phyloP scores from a whole-genome alignment of 768 basidiomycete genomes.

The Naganishia vaughanmartiniae region DNA sequence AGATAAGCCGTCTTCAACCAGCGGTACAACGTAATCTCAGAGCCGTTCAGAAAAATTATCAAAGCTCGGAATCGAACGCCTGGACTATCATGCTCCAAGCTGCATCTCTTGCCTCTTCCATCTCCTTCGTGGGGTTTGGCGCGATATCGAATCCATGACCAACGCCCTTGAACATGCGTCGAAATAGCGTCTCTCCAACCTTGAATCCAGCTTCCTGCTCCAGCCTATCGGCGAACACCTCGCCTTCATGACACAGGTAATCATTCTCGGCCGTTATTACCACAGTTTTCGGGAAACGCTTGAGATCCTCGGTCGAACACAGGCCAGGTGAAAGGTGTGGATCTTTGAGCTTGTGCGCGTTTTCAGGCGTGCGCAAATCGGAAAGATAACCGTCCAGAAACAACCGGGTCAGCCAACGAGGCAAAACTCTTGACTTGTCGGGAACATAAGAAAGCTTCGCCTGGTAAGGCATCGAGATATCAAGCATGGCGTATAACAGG shows the following conservation, averaged over 20 bases:
- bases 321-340: constrained; percentile 28
- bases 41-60: neutral
- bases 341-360: constrained; percentile 20
- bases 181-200: constrained; percentile 11
- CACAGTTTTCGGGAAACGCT: constrained; percentile 25
- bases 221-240: constrained; percentile 30
- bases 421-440: constrained; percentile 25
- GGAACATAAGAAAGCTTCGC: constrained; percentile 28
- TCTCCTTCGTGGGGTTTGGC: constrained; percentile 16
- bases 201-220: constrained; percentile 29
- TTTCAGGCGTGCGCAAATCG: constrained; percentile 22
- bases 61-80: constrained; percentile 26
- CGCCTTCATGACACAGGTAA: constrained; percentile 29
- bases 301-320: constrained; percentile 25
- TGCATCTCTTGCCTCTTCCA: constrained; percentile 26
- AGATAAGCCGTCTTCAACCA: neutral
- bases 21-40: neutral
- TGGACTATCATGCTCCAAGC: constrained; percentile 31
- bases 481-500: constrained; percentile 29
- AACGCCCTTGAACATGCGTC: constrained; percentile 25
- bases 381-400: constrained; percentile 31
- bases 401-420: constrained; percentile 29
- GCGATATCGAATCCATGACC: constrained; percentile 31
- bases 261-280: constrained; percentile 31
- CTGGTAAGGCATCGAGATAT: constrained; percentile 27